Base-by-base conservation (phyloP, 2,329 filamentous ascomycete species). In the Trichoderma atrobrunneum region DNA sequence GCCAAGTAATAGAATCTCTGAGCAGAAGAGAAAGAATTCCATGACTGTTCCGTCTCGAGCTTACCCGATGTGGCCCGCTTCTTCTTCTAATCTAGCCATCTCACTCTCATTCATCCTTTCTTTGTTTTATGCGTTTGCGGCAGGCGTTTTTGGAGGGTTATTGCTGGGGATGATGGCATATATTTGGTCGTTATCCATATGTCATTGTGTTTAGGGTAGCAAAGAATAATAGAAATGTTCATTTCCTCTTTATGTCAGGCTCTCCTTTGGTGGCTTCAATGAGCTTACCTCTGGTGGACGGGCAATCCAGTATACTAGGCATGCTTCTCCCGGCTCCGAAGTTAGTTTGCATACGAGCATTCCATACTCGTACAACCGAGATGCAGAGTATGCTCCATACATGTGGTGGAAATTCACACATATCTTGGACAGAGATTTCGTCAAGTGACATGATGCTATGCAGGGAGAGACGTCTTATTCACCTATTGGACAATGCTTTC, bases 91-190 rank as follows among this genome's bases (percentile, higher is more conserved):
- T 32, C 3, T 16, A 59, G 36, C 4, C 61, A 59, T 24, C 26
- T 34, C 51, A 24, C 43, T 63, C 36, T 24, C 11, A 26, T 5
- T 28, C 16, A 11, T 12, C 26, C 14, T 32, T 30, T 60, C 3
- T 43, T 65, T n/a, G 7, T 32, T 57, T 56, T 16, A 16, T n/a
- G 66, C 18, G 65, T 60, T 56, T 51, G 21, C 54, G 54, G 32
- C 5, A 66, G 69, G 69, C 69, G 69, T 71, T 61, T 21, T 48
- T 54, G 65, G 26, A 39, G 43, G 18, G n/a, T 56, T 36, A 30
- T 21, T 57, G 39, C 36, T 18, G n/a, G 43, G 34, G 65, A 8
- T 69, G 24, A 24, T 61, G 70, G 64, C 34, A 16, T 56, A 16
- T 56, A n/a, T 39, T 69, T 51, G 24, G 32, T 51, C 32, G 24